Evolutionary conservation across 2,329 filamentous ascomycete genomes (phyloP).

Genomic region (Thelonectria olida): DNA sequence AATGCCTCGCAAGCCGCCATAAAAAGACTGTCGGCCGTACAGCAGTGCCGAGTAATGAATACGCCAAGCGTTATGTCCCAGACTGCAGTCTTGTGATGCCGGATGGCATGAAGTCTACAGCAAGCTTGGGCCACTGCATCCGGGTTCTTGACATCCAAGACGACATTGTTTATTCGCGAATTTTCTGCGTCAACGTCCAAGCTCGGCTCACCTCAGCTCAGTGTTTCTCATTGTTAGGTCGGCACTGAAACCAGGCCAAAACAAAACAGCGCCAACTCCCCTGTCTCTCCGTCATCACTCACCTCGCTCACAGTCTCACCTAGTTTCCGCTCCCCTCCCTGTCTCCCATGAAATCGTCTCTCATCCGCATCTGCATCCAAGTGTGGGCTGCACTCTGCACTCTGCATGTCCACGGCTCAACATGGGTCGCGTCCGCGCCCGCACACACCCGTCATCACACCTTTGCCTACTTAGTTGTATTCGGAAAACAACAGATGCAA

Average conservation of each 20-base stretch:
- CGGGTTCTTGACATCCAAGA: background rate
- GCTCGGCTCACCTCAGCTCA: constrained; percentile 16
- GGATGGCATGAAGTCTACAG: background rate
- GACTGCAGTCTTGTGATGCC: constrained; percentile 8
- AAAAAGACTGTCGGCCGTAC: background rate
- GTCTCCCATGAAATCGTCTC: constrained; percentile 4
- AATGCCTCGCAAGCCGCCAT: constrained; percentile 1
- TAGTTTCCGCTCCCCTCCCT: constrained; percentile 6
- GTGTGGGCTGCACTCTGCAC: background rate
- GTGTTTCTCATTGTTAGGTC: constrained; percentile 10
- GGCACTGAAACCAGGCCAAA: constrained; percentile 19
- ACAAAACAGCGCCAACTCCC: constrained; percentile 14
- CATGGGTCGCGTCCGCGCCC: background rate
- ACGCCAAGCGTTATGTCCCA: background rate
- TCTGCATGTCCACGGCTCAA: constrained; percentile 2
- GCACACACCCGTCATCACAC: constrained; percentile 6
- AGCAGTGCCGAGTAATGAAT: background rate
- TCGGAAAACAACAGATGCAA: constrained; percentile 1
- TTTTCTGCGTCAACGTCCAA: constrained; percentile 6
- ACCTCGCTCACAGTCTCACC: constrained; percentile 10
- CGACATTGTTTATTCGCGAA: background rate
- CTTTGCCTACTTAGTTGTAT: background rate
- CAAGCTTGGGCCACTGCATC: constrained; percentile 9
- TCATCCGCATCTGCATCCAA: background rate
- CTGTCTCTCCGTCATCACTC: constrained; percentile 12